Conservation (phyloP, 768 basidiomycete species). For the Boletus barrowsii region DNA sequence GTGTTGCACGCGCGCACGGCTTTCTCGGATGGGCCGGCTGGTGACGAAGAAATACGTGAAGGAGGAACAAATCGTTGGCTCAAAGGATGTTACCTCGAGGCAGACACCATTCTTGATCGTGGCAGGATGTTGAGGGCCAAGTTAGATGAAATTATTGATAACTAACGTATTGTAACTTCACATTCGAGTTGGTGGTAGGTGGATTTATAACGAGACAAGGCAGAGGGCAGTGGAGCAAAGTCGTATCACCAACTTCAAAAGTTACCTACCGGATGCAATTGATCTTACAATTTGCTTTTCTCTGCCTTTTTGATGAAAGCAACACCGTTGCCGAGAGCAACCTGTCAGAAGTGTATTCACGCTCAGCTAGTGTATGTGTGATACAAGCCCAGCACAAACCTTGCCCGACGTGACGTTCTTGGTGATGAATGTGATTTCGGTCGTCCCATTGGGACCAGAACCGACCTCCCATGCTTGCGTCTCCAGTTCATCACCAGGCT, state of each 20-base stretch:
- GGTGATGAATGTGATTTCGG: conserved; percentile 60
- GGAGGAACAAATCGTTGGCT: conserved; percentile 75
- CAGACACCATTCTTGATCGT: conserved; percentile 60
- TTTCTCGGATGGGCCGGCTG: conserved; percentile 46
- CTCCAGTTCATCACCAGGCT: conserved; percentile 78
- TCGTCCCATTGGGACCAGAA: conserved; percentile 53
- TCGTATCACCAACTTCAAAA: background rate
- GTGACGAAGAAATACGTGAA: conserved; percentile 33
- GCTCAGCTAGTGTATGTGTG: background rate
- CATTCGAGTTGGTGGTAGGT: background rate
- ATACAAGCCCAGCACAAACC: conserved; percentile 30
- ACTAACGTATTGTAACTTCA: background rate
- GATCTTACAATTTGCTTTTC: conserved; percentile 41
- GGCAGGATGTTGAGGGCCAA: conserved; percentile 48
- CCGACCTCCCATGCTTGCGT: conserved; percentile 79
- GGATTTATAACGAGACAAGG: background rate
- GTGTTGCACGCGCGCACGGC: conserved; percentile 84
- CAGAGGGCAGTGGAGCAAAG: background rate
- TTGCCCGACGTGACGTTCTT: conserved; percentile 60
- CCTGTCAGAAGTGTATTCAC: conserved; percentile 23
- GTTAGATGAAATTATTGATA: conserved; percentile 5
- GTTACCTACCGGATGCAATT: background rate
- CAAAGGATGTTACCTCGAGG: conserved; percentile 83
- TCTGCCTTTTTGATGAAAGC: conserved; percentile 58
- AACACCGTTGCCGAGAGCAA: conserved; percentile 57